Conservation (phyloP, 2,329 filamentous ascomycete genomes). For the Sporothrix protearum region DNA sequence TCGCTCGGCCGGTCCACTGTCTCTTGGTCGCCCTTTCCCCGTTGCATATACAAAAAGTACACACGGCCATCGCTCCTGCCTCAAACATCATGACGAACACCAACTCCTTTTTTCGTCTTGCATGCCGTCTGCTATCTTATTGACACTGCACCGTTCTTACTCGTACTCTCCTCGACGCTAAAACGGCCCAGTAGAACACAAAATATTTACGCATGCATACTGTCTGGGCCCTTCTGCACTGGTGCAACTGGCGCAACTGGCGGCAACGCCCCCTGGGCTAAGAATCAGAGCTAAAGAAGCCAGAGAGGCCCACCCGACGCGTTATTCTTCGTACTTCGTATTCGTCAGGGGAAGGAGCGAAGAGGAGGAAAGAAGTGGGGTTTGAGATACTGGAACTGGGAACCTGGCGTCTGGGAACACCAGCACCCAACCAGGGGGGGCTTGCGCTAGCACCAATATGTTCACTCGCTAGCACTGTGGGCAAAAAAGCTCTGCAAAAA, state of each 20-base stretch:
- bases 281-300: background rate
- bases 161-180: no score
- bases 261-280: slow-evolving; percentile 3
- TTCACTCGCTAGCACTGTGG: background rate
- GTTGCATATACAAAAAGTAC: background rate
- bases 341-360: slow-evolving; percentile 1
- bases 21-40: background rate
- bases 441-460: background rate
- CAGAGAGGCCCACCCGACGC: slow-evolving; percentile 6
- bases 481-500: slow-evolving; percentile 18
- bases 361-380: background rate
- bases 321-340: slow-evolving; percentile 17
- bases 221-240: no score
- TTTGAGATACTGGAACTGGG: slow-evolving; percentile 9
- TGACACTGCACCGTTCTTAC: background rate
- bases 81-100: background rate
- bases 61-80: background rate
- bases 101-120: slow-evolving; percentile 7
- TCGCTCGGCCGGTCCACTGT: no score
- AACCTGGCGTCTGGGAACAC: slow-evolving; percentile 5
- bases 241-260: slow-evolving; percentile 1
- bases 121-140: background rate
- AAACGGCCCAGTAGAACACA: background rate
- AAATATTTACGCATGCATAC: background rate
- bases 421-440: background rate